phyloP scores from a whole-genome alignment of 164 flowering plant species.

The Brasenia schreberi region DNA sequence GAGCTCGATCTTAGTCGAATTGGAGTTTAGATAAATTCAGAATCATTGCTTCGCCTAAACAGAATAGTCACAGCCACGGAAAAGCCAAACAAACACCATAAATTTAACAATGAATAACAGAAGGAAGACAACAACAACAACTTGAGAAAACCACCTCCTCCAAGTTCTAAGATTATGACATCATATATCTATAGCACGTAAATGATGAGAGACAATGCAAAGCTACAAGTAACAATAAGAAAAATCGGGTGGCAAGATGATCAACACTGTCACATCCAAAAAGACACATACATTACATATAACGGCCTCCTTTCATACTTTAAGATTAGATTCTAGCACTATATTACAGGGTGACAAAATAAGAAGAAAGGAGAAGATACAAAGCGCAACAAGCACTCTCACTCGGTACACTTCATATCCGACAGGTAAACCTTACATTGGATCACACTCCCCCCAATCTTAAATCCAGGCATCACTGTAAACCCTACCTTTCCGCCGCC shows the following conservation, averaged over 20 bases:
- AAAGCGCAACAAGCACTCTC: slow-evolving; percentile 6
- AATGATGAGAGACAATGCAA: too few relatives aligned
- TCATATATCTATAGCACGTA: too few relatives aligned
- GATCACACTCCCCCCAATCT: slow-evolving; percentile 58
- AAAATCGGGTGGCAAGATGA: not conserved
- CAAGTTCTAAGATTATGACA: too few relatives aligned
- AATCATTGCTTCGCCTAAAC: too few relatives aligned
- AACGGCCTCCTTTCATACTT: not conserved
- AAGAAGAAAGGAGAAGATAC: not conserved
- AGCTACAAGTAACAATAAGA: too few relatives aligned
- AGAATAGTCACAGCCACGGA: too few relatives aligned
- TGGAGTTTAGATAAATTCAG: too few relatives aligned
- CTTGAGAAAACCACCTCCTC: too few relatives aligned
- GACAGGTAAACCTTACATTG: slow-evolving; percentile 78
- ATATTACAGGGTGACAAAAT: not conserved
- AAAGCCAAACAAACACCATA: too few relatives aligned
- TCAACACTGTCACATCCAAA: not conserved
- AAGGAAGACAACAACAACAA: too few relatives aligned
- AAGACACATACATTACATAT: not conserved
- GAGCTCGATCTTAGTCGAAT: too few relatives aligned
- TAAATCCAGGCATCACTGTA: slow-evolving; percentile 94
- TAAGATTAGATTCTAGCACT: not conserved
- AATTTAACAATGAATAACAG: too few relatives aligned
- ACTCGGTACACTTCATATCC: slow-evolving; percentile 57
- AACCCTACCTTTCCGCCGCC: slow-evolving; percentile 57